Evolutionary conservation across 2,329 filamentous ascomycete species (phyloP), one percentile per base, ranked within the genome.

Genomic region (Teratosphaeriaceae sp.): DNA sequence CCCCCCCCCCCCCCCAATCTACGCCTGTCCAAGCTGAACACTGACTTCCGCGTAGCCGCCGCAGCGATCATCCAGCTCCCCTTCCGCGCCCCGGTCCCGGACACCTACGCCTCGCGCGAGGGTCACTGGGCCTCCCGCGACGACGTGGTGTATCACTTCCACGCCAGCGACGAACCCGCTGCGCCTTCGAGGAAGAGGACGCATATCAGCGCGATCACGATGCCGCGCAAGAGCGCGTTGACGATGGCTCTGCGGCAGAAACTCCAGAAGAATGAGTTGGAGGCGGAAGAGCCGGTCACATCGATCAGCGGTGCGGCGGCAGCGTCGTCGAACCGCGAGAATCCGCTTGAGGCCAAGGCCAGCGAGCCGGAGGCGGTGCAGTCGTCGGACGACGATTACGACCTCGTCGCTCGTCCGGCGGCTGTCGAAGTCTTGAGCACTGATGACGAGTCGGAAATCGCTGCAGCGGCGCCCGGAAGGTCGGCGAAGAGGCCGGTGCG

Each of bases 41-140:
- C 31, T 39, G 24, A 39, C 16, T 4, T 12, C 18, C 18, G 16
- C 23, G 4, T 40, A 57, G 54, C 51, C 34, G 57, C 58, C 1
- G 45, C 50, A 18, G 55, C 54, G 0, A 59, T 62, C 44, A 61
- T 62, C 16, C 58, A 53, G 27, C 46, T 61, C 41, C 57, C 58
- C 6, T 56, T 53, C 46, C 50, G 53, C 43, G 44, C 49, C 5
- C 51, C 54, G 41, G 35, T 43, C 1, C 52, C 55, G 2, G 49
- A 48, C 1, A 51, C 47, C 2, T 58, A 57, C 31, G 49, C 53
- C 8, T 57, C 57, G 1, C 42, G 43, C 5, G 51, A 59, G 21
- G 49, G 52, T 22, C 23, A 44, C 9, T 21, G 18, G 7, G 37
- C 31, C 7, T 29, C 39, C 19, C 35, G 39, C 36, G 27, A 42